Conservation (phyloP, 805 yeast species). For the Danielia oregonensis region DNA sequence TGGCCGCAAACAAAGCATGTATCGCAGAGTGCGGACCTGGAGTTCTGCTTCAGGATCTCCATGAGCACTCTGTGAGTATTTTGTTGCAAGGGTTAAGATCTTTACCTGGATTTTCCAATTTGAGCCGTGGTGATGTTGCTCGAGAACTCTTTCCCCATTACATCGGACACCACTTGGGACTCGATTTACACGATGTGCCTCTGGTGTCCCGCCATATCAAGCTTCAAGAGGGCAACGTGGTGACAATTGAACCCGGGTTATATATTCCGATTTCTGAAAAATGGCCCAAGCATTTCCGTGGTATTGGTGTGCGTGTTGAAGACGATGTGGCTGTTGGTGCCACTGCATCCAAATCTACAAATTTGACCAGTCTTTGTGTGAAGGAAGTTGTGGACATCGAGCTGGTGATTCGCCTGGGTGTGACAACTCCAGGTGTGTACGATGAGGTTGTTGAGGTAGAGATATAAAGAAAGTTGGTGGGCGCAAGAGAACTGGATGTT, state of each 20-base stretch:
- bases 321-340: constrained; percentile 85
- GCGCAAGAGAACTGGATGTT: no score
- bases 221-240: constrained; percentile 68
- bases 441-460: constrained; percentile 32
- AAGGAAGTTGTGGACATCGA: constrained; percentile 87
- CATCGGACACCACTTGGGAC: constrained; percentile 91
- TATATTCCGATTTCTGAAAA: constrained; percentile 72
- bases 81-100: constrained; percentile 65
- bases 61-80: constrained; percentile 57
- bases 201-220: constrained; percentile 51
- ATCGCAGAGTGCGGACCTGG: constrained; percentile 63
- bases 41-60: constrained; percentile 68
- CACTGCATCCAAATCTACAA: constrained; percentile 43
- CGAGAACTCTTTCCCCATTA: constrained; percentile 79
- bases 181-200: constrained; percentile 87
- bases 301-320: constrained; percentile 91
- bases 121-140: constrained; percentile 50
- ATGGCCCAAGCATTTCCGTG: constrained; percentile 79
- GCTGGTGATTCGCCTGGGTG: constrained; percentile 56
- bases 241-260: constrained; percentile 95
- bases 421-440: constrained; percentile 43
- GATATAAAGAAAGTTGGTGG: no score
- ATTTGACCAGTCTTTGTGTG: constrained; percentile 75
- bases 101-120: constrained; percentile 57
- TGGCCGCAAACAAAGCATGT: constrained; percentile 76